These are phyloP conservation scores for Climacium dendroides DNA, from an alignment of 225 moss, liverwort and hornwort species.

Conservation along the genomic window DNA sequence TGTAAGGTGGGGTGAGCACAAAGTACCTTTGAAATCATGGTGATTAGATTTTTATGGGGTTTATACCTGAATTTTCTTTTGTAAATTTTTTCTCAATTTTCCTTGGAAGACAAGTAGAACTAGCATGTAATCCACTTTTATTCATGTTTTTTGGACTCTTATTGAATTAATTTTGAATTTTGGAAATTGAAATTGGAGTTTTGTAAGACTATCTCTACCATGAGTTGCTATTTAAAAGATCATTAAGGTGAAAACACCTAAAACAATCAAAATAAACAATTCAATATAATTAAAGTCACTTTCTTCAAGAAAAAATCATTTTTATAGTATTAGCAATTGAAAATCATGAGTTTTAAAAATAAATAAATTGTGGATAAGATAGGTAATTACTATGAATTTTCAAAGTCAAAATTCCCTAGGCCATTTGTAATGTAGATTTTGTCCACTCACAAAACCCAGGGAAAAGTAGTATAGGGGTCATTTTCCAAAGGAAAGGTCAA, in stretches of 20 bases:
- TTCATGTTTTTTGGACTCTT: neutral
- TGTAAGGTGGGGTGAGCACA: neutral
- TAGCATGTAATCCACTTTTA: neutral
- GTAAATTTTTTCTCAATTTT: neutral
- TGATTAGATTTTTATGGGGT: neutral
- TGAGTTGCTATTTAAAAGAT: neutral
- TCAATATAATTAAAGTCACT: neutral
- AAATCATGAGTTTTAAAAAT: neutral
- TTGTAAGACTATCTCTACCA: fast-evolving
- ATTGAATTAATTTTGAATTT: neutral
- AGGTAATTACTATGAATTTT: neutral
- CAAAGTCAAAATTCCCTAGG: neutral
- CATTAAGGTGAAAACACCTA: fast-evolving
- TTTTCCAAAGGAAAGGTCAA: too few species aligned
- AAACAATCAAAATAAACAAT: neutral
- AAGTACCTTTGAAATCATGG: fast-evolving
- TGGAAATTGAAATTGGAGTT: neutral
- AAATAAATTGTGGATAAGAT: neutral
- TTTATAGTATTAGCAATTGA: neutral
- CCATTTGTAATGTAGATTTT: too few species aligned
- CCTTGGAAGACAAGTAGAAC: neutral
- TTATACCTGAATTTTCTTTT: neutral
- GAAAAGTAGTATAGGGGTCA: too few species aligned
- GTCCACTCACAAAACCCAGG: too few species aligned
- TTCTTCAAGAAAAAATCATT: neutral